Conservation (phyloP, 768 basidiomycete species). For the Boletus sp. region DNA sequence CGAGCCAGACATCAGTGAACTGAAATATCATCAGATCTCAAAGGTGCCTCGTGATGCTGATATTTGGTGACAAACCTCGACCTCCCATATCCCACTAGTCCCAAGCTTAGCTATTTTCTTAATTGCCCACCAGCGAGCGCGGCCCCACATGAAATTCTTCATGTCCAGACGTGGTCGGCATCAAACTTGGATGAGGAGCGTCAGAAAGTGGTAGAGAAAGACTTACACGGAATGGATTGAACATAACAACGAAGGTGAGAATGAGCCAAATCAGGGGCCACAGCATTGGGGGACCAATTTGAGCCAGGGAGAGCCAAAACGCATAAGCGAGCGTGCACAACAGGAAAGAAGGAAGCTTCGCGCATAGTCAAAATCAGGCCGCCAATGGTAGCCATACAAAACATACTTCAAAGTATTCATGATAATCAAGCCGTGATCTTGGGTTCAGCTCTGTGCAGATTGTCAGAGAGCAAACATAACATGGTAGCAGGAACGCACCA, state of each 20-base stretch:
- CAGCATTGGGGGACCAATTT: conserved; percentile 64
- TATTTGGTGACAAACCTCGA: conserved; percentile 54
- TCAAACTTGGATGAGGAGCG: neutral
- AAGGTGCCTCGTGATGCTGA: neutral
- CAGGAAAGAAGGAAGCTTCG: conserved; percentile 78
- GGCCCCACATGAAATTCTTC: conserved; percentile 39
- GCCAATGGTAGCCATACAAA: conserved; percentile 3
- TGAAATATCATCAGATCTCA: conserved; percentile 25
- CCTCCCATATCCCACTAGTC: conserved; percentile 63
- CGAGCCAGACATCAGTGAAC: conserved; percentile 91
- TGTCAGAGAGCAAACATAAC: conserved; percentile 2
- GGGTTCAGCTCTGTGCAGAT: conserved; percentile 58
- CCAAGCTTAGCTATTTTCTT: conserved; percentile 61
- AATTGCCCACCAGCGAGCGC: conserved; percentile 74
- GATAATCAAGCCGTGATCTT: conserved; percentile 70
- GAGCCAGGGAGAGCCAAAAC: conserved; percentile 81
- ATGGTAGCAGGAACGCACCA: conserved; percentile 41
- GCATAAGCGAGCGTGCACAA: conserved; percentile 70
- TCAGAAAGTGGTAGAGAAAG: neutral
- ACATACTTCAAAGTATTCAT: conserved; percentile 69
- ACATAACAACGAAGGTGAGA: conserved; percentile 52
- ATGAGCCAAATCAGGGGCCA: conserved; percentile 86
- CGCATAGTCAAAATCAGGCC: conserved; percentile 1
- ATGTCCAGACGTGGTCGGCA: conserved; percentile 35
- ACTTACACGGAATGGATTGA: conserved; percentile 72